These are phyloP conservation scores for Epichloe baconii DNA, from an alignment of 2,329 filamentous ascomycete species.

Conservation along the genomic window DNA sequence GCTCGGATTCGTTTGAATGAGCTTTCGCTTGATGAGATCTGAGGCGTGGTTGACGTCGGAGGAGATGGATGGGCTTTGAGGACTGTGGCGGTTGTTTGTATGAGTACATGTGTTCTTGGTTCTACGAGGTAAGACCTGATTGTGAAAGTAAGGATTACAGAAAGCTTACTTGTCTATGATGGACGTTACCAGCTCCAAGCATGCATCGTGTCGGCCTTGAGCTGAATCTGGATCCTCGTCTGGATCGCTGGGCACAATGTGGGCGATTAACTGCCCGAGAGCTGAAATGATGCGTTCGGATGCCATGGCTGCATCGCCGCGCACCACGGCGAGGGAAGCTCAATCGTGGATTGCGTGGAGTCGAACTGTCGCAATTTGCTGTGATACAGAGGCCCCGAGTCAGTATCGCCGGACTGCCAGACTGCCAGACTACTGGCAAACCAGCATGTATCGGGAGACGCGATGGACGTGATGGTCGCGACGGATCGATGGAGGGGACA, in stretches of 20 bases:
- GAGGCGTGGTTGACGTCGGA: constrained; percentile 82
- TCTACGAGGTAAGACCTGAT: not conserved
- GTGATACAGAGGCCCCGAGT: too few species aligned
- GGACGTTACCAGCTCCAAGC: constrained; percentile 36
- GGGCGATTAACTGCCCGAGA: constrained; percentile 65
- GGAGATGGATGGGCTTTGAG: constrained; percentile 40
- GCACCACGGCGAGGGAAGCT: constrained; percentile 10
- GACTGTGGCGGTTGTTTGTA: constrained; percentile 18
- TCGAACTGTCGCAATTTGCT: too few species aligned
- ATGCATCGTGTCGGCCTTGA: constrained; percentile 55
- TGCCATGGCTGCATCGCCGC: constrained; percentile 40
- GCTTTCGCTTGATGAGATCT: constrained; percentile 79
- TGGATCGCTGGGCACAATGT: constrained; percentile 54
- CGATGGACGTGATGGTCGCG: constrained; percentile 16
- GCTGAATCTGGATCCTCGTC: constrained; percentile 54
- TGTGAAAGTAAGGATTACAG: not conserved
- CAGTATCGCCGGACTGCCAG: too few species aligned
- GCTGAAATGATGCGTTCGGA: constrained; percentile 62
- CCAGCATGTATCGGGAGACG: constrained; percentile 9
- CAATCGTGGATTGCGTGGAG: not conserved
- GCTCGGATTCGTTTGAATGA: constrained; percentile 64
- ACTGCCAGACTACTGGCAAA: not conserved
- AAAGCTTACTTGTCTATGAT: constrained; percentile 35
- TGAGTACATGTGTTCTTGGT: not conserved
- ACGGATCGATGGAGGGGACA: constrained; percentile 6